phyloP scores from a whole-genome alignment of 352 stramenopile species.

The Halophytophthora polymorphica region DNA sequence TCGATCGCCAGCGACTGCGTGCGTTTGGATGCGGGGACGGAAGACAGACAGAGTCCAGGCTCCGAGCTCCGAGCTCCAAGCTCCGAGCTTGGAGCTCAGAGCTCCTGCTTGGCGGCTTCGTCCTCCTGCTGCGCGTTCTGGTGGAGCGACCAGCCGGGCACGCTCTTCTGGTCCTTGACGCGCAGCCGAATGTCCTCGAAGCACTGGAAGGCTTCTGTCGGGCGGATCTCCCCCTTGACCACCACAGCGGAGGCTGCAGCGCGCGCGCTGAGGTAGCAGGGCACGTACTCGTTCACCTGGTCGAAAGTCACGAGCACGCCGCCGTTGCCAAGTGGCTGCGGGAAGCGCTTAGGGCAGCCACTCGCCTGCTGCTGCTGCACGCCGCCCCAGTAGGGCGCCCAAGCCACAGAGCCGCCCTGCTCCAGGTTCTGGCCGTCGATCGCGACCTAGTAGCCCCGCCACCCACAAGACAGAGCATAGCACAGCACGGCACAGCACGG shows the following conservation, averaged over 20 bases:
- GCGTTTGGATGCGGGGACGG: too few species aligned
- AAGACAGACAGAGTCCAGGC: too few species aligned
- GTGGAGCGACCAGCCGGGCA: slow-evolving; percentile 77
- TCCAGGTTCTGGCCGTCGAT: slow-evolving; percentile 83
- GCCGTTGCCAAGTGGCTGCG: slow-evolving; percentile 59
- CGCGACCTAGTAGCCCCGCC: slow-evolving; percentile 38
- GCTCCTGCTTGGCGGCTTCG: slow-evolving; percentile 27
- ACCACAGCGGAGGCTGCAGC: slow-evolving; percentile 28
- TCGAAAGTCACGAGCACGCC: slow-evolving; percentile 68
- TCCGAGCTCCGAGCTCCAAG: too few species aligned
- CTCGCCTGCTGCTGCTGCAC: slow-evolving; percentile 41
- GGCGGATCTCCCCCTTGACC: slow-evolving; percentile 29
- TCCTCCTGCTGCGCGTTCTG: slow-evolving; percentile 23
- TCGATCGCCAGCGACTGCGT: too few species aligned
- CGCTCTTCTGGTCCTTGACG: slow-evolving; percentile 81
- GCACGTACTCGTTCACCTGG: slow-evolving; percentile 73
- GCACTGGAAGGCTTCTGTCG: slow-evolving; percentile 48
- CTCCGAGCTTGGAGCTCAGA: slow-evolving; percentile 29
- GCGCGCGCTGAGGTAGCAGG: slow-evolving; percentile 57
- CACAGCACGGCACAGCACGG: background rate
- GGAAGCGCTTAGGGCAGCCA: slow-evolving; percentile 47
- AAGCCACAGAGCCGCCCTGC: slow-evolving; percentile 61
- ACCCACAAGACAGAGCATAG: slow-evolving; percentile 1
- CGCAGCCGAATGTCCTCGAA: slow-evolving; percentile 72
- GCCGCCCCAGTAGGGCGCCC: slow-evolving; percentile 71